Conservation (phyloP, 352 stramenopile species). For the Phytophthora nicotianae region DNA sequence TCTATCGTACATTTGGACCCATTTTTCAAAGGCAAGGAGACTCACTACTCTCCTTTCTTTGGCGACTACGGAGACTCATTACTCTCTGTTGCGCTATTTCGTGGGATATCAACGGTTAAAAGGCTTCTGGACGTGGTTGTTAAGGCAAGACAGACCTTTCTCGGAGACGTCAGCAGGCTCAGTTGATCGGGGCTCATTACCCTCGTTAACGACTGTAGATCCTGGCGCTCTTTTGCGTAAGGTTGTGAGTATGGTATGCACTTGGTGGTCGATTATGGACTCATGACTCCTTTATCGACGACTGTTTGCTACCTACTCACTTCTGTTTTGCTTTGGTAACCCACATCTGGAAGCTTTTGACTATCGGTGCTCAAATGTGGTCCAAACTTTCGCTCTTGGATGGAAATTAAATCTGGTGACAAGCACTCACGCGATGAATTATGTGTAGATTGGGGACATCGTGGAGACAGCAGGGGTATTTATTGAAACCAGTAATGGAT, state of each 20-base stretch:
- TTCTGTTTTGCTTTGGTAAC: conserved; percentile 20
- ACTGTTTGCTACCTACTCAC: conserved; percentile 8
- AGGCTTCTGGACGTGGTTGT: conserved; percentile 16
- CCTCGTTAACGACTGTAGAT: conserved; percentile 29
- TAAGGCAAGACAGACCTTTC: conserved; percentile 13
- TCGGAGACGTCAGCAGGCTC: conserved; percentile 16
- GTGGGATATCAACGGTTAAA: too few species aligned
- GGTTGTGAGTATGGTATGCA: conserved; percentile 8
- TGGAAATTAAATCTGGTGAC: conserved; percentile 13
- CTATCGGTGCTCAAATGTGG: neutral
- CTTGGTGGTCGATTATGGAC: conserved; percentile 17
- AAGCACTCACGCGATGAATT: conserved; percentile 17
- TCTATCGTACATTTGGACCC: conserved; percentile 6
- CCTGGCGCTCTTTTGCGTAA: conserved; percentile 22
- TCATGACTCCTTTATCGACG: conserved; percentile 38
- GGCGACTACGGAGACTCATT: conserved; percentile 35
- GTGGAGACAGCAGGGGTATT: conserved; percentile 30
- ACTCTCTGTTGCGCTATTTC: conserved; percentile 20
- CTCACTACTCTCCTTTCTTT: conserved; percentile 32
- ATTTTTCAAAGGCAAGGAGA: too few species aligned
- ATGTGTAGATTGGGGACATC: conserved; percentile 36
- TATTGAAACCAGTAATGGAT: conserved; percentile 38
- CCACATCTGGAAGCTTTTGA: conserved; percentile 4
- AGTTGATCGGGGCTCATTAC: conserved; percentile 44
- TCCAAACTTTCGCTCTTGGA: neutral